Evolutionary conservation across 2,329 filamentous ascomycete species (phyloP), one percentile per base, ranked within the genome.

Genomic region (Aspergillus spinulosporus): DNA sequence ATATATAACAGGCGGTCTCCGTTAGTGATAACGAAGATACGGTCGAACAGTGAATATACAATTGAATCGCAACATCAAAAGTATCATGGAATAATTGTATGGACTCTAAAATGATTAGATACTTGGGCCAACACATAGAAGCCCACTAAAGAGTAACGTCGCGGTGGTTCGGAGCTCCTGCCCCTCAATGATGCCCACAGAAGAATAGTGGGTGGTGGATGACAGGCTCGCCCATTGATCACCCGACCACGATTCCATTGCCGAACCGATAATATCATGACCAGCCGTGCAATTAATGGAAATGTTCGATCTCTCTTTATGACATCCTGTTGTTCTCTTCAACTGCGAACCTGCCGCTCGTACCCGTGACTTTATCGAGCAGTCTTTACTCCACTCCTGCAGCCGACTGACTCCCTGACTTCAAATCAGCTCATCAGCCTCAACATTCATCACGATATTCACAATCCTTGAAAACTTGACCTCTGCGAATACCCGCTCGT

Each of bases 361-460:
- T 32, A 40, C 42, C 53, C 47, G 40, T 55, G 48, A 52, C 54
- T 56, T 42, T 21, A 34, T 48, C n/a, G 11, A 15, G 44, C 31
- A 36, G 12, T 32, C 15, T 31, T 47, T 9, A 36, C 44, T 52
- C 54, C 54, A 50, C 54, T 52, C 47, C 29, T 43, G 12, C 51
- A 42, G 26, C 51, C 45, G 15, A 34, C 44, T 15, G 21, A 21
- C 21, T 21, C n/a, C 42, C 40, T 40, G 21, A 50, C 15, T 31
- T 42, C 42, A 52, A 43, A 26, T 26, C 50, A 52, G 50, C 50
- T 47, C 50, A 46, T 31, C 42, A 32, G 29, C 34, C 29, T 34
- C 31, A 31, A n/a, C 40, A 37, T 28, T 29, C 21, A 21, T 31
- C n/a, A 5, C 40, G 28, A 45, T 29, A 45, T 21, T 21, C 21